Base-by-base conservation (phyloP, 1,139 yeast genomes). In the Kluyveromyces sp. region DNA sequence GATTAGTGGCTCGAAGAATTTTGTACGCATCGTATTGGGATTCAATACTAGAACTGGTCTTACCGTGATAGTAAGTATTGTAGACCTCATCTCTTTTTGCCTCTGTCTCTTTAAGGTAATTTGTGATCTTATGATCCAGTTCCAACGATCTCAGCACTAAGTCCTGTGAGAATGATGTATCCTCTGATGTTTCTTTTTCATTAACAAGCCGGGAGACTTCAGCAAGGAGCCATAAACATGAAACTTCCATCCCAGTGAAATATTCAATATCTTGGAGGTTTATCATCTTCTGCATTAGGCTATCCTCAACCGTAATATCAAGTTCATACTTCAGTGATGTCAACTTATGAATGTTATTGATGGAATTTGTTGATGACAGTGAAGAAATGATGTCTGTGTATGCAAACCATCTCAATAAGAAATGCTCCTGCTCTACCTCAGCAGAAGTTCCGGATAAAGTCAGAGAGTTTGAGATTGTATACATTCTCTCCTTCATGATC, bases 361-460 rank as follows among this genome's bases (percentile, higher is more conserved):
- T 32, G 4, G 41, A 29, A 2, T 48, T 50, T 1, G 68, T 62
- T 0, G 68, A 63, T 2, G 71, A 65, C 29, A 83, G 63, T 1
- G 81, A 74, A 0, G 88, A 86, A 32, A 83, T 71, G 1, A 81
- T 77, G 54, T 83, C 89, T 39, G 81, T 68, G 53, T 81, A 84
- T 0, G 81, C 83, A 56, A 79, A 80, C 83, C 89, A 80, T 45
- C 92, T 65, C 57, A 78, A 69, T 44, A 84, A 64, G 54, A 84
- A 83, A 51, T 71, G 80, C 1, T 78, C 64, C 9, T 80, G 68
- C 50, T 77, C 74, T 6, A 68, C 60, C 38, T 65, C 68, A 36
- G 55, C 46, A 7, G 16, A 45, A 48, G 16, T 51, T 18, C 13
- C 48, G 19, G 17, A 52, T 45, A 17, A 46, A 18, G 20, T 31